A percentile compares a stretch with the other conserved stretches of the same genome.
Evolutionary conservation across 1,139 yeast genomes (phyloP).

Genomic region (Geotrichum cucujoidarum): DNA sequence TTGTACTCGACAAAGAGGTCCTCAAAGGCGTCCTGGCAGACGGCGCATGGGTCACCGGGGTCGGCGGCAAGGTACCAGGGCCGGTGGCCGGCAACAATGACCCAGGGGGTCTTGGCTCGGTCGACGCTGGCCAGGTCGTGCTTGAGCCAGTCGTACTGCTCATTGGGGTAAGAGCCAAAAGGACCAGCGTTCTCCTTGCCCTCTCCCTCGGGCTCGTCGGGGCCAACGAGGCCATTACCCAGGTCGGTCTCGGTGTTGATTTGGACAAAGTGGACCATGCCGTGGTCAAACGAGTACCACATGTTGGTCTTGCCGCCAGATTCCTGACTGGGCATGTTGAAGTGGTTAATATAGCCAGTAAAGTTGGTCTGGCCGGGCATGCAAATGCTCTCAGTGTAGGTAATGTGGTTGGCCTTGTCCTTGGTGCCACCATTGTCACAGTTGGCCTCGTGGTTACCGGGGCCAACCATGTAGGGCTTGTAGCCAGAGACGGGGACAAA

Average conservation of each 20-base stretch:
- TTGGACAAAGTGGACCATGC: conserved; percentile 33
- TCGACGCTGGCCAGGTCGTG: conserved; percentile 41
- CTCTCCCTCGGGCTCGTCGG: conserved; percentile 28
- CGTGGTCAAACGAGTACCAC: conserved; percentile 36
- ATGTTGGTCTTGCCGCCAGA: conserved; percentile 28
- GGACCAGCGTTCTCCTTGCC: conserved; percentile 27
- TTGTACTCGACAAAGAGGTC: conserved; percentile 26
- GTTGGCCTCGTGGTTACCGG: conserved; percentile 34
- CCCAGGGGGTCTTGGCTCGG: conserved; percentile 34
- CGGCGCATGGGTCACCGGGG: conserved; percentile 24
- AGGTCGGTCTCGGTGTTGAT: conserved; percentile 34
- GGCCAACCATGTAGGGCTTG: conserved; percentile 33
- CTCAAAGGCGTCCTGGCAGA: conserved; percentile 33
- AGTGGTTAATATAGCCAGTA: conserved; percentile 28
- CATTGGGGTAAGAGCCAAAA: conserved; percentile 26
- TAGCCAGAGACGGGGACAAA: conserved; percentile 25
- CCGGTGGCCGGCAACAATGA: conserved; percentile 38
- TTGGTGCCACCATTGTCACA: conserved; percentile 31
- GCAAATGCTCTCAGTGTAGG: conserved; percentile 24
- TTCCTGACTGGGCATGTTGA: conserved; percentile 29
- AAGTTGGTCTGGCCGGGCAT: conserved; percentile 28
- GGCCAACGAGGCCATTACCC: conserved; percentile 28
- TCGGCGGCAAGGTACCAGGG: conserved; percentile 34
- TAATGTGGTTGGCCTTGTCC: conserved; percentile 14
- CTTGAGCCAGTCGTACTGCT: conserved; percentile 39